Percentiles rank a stretch among this genome's conserved stretches.
These are phyloP conservation scores for Colletotrichum costaricense DNA, from an alignment of 2,329 filamentous ascomycete species.

Conservation along the genomic window DNA sequence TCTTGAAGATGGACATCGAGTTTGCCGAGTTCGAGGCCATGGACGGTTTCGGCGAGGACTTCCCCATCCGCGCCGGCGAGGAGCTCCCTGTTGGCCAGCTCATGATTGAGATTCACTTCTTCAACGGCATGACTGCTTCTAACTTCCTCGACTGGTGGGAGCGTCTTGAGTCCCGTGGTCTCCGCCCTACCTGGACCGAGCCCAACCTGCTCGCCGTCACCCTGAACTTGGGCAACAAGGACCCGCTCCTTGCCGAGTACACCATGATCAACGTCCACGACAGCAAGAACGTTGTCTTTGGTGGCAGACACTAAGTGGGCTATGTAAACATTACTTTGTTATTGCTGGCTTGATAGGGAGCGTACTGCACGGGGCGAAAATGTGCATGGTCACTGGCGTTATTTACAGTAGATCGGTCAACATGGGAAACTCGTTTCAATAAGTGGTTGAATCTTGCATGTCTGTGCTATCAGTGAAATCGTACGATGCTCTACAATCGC, in stretches of 20 bases:
- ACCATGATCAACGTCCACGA: conserved; percentile 40
- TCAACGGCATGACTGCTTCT: conserved; percentile 22
- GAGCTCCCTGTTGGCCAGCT: conserved; percentile 38
- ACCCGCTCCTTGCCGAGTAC: conserved; percentile 38
- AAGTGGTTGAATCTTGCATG: background rate
- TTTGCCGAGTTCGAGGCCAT: conserved; percentile 48
- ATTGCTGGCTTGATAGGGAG: background rate
- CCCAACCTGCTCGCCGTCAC: conserved; percentile 39
- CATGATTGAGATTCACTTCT: conserved; percentile 38
- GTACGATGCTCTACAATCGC: background rate
- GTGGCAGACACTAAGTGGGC: background rate
- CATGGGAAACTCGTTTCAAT: background rate
- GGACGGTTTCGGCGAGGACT: conserved; percentile 39
- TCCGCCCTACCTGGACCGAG: conserved; percentile 41
- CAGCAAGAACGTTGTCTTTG: conserved; percentile 31
- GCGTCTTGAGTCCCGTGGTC: conserved; percentile 38
- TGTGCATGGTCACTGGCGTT: conserved; percentile 2
- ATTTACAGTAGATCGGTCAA: background rate
- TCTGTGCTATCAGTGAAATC: background rate
- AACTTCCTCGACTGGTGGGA: conserved; percentile 40
- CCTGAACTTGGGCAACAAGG: conserved; percentile 29
- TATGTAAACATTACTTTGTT: background rate
- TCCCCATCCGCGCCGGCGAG: conserved; percentile 32
- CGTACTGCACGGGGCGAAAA: background rate
- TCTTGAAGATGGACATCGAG: conserved; percentile 55